A percentile compares a stretch with the other conserved stretches of the same genome.
These are phyloP conservation scores for Lyophyllum decastes DNA, from an alignment of 768 basidiomycete species.

Conservation along the genomic window DNA sequence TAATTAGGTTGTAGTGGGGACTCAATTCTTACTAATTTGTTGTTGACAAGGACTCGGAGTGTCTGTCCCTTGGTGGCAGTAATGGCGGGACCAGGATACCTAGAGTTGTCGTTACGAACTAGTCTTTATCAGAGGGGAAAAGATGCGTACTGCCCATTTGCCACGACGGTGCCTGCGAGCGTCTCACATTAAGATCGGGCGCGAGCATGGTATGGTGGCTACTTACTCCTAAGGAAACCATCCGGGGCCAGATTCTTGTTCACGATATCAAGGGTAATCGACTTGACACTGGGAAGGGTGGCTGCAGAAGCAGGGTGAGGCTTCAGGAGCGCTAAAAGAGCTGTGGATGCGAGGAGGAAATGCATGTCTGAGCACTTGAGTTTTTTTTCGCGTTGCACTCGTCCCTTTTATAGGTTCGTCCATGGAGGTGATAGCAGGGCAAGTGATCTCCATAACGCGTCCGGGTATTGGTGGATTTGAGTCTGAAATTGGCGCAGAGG, in stretches of 20 bases:
- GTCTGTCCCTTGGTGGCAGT: constrained; percentile 41
- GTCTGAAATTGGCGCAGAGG: constrained; percentile 3
- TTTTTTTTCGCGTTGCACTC: background rate
- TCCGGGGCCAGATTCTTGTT: constrained; percentile 46
- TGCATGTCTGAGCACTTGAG: constrained; percentile 21
- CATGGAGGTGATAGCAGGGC: background rate
- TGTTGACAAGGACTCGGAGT: constrained; percentile 44
- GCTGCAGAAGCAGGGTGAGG: constrained; percentile 13
- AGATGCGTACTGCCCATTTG: constrained; percentile 22
- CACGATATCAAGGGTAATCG: constrained; percentile 34
- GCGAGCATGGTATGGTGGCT: background rate
- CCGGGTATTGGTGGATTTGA: constrained; percentile 1
- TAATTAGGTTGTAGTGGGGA: background rate
- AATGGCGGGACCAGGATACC: constrained; percentile 50
- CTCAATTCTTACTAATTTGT: constrained; percentile 34
- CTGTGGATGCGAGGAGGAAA: constrained; percentile 18
- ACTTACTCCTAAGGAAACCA: constrained; percentile 34
- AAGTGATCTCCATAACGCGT: background rate
- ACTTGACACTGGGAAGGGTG: constrained; percentile 10
- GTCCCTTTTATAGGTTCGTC: constrained; percentile 11
- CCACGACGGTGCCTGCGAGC: constrained; percentile 20
- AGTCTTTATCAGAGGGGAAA: background rate
- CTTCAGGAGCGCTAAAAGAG: constrained; percentile 18
- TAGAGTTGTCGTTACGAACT: constrained; percentile 3
- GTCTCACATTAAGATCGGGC: background rate